Conservation (phyloP, 805 yeast species). For the Hanseniaspora pseudoguilliermondii region DNA sequence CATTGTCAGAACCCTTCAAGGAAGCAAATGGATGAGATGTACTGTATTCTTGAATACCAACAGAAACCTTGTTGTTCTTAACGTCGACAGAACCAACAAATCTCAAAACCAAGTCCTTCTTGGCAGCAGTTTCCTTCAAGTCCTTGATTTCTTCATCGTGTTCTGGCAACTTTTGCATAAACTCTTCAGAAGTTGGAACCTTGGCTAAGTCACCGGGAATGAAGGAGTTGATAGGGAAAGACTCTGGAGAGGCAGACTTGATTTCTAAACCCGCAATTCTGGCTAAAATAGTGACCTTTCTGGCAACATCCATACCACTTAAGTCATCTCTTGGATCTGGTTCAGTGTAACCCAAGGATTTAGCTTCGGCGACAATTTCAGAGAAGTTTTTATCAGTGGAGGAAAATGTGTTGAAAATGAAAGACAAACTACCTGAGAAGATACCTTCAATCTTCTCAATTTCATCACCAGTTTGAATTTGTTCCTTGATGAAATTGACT, state of each 20-base stretch:
- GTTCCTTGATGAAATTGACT: slow-evolving; percentile 75
- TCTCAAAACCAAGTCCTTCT: slow-evolving; percentile 76
- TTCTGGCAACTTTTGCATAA: slow-evolving; percentile 64
- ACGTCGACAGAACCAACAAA: slow-evolving; percentile 87
- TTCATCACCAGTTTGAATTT: slow-evolving; percentile 86
- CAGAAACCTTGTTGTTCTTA: slow-evolving; percentile 54
- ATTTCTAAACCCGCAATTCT: slow-evolving; percentile 80
- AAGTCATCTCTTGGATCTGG: slow-evolving; percentile 99
- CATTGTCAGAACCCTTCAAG: slow-evolving; percentile 91
- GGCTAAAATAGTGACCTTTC: slow-evolving; percentile 92
- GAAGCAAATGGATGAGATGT: slow-evolving; percentile 91
- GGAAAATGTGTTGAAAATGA: slow-evolving; percentile 87
- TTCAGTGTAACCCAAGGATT: slow-evolving; percentile 87
- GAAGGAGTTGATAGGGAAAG: slow-evolving; percentile 88
- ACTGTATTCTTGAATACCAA: slow-evolving; percentile 79
- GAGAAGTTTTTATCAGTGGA: slow-evolving; percentile 67
- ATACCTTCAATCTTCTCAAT: slow-evolving; percentile 88
- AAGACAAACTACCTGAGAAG: slow-evolving; percentile 89
- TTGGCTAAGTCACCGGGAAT: slow-evolving; percentile 78
- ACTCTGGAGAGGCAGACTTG: slow-evolving; percentile 56
- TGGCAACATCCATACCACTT: slow-evolving; percentile 95
- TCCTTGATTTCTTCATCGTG: slow-evolving; percentile 69
- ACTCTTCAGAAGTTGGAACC: slow-evolving; percentile 61
- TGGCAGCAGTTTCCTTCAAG: slow-evolving; percentile 68
- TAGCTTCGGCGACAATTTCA: slow-evolving; percentile 79